phyloP scores from a whole-genome alignment of 2,329 filamentous ascomycete genomes.

The Sclerotinia borealis region DNA sequence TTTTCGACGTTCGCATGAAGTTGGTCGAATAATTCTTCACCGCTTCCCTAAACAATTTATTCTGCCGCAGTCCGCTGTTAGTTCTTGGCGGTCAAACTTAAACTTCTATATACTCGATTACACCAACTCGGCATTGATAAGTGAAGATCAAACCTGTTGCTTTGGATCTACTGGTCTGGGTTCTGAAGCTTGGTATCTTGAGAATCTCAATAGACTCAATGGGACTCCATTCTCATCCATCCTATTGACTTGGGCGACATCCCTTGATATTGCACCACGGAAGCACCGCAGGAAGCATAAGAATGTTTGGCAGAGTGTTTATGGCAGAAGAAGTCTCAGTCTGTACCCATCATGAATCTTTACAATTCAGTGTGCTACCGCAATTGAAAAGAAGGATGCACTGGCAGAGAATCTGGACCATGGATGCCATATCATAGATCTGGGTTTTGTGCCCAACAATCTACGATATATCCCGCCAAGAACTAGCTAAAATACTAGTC shows the following conservation, averaged over 20 bases:
- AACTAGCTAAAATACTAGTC: neutral
- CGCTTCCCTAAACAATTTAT: neutral
- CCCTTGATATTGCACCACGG: too few relatives aligned
- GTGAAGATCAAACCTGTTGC: neutral
- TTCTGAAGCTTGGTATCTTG: neutral
- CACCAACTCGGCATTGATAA: neutral
- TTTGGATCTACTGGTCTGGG: neutral
- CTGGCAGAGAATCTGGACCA: neutral
- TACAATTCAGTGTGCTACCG: too few relatives aligned
- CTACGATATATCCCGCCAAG: neutral
- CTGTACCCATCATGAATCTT: neutral
- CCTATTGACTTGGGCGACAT: neutral
- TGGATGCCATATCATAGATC: neutral
- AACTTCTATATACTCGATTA: neutral
- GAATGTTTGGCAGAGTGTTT: too few relatives aligned
- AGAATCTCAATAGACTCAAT: neutral
- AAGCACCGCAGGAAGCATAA: too few relatives aligned
- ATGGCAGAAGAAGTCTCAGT: neutral
- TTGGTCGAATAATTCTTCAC: too few relatives aligned
- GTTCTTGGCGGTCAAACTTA: neutral
- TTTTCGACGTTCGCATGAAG: too few relatives aligned
- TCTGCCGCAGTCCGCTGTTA: neutral
- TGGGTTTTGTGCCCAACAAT: neutral
- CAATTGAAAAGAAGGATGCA: neutral
- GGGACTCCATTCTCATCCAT: neutral